Percentiles rank a stretch among this genome's conserved stretches.
Conservation (phyloP, 2,329 filamentous ascomycete species). For the Fusarium acutatum region DNA sequence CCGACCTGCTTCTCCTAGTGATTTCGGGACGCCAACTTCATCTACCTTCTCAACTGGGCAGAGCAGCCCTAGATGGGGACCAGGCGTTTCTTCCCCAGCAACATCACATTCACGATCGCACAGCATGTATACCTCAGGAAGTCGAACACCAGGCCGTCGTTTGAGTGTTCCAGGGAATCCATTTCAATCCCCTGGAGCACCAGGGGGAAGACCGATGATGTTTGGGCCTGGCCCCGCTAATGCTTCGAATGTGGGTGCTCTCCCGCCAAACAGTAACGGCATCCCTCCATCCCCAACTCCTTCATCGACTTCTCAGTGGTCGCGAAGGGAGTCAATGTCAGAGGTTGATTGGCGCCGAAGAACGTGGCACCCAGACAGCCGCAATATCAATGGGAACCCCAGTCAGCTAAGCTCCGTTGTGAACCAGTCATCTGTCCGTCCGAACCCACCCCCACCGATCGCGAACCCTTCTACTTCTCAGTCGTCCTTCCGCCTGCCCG, state of each 20-base stretch:
- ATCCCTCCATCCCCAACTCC: conserved; percentile 72
- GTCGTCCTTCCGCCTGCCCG: conserved; percentile 75
- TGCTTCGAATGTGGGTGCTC: conserved; percentile 63
- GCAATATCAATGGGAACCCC: conserved; percentile 68
- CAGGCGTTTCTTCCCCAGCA: conserved; percentile 75
- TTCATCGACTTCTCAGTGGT: conserved; percentile 69
- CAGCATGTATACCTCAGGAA: conserved; percentile 73
- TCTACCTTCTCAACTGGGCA: conserved; percentile 81
- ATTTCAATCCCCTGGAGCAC: conserved; percentile 70
- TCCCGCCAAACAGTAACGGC: conserved; percentile 66
- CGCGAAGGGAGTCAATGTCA: conserved; percentile 70
- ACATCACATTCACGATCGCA: conserved; percentile 74
- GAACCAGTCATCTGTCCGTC: conserved; percentile 70
- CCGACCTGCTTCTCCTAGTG: conserved; percentile 73
- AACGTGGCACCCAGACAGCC: conserved; percentile 89
- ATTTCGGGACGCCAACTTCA: conserved; percentile 84
- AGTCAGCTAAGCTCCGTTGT: conserved; percentile 81
- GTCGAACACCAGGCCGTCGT: conserved; percentile 74
- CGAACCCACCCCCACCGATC: conserved; percentile 60
- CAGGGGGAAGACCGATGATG: conserved; percentile 65
- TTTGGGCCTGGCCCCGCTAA: conserved; percentile 63
- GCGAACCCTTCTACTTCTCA: conserved; percentile 60
- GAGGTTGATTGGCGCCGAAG: conserved; percentile 84
- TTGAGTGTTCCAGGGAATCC: conserved; percentile 83
- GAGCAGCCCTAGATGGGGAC: conserved; percentile 78